Conservation (phyloP, 768 basidiomycete genomes). For the Suillus americanus region DNA sequence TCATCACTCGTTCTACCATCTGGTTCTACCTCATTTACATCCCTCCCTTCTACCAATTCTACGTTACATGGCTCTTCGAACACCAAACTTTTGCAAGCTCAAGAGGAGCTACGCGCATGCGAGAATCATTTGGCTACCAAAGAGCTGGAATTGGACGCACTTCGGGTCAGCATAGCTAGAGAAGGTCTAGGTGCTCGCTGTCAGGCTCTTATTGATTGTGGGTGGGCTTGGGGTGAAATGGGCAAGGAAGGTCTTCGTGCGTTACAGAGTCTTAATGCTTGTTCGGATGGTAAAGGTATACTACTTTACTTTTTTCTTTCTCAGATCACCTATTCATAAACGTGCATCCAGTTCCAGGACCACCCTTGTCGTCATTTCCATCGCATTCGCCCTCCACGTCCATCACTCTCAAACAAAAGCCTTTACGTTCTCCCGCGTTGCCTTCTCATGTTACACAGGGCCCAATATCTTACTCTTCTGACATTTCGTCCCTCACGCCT, state of each 20-base stretch:
- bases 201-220: slow-evolving; percentile 67
- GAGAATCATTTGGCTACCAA: slow-evolving; percentile 71
- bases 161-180: slow-evolving; percentile 54
- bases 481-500: slow-evolving; percentile 67
- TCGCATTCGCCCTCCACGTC: slow-evolving; percentile 5
- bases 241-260: slow-evolving; percentile 58
- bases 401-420: slow-evolving; percentile 7
- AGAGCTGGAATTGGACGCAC: slow-evolving; percentile 59
- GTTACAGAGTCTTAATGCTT: slow-evolving; percentile 17
- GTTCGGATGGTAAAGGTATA: slow-evolving; percentile 6
- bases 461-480: slow-evolving; percentile 40
- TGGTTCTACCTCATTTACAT: slow-evolving; percentile 45
- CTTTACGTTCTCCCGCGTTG: slow-evolving; percentile 10
- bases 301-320: background rate
- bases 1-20: slow-evolving; percentile 31
- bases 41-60: slow-evolving; percentile 35
- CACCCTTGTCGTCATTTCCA: slow-evolving; percentile 4
- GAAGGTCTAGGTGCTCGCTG: slow-evolving; percentile 65
- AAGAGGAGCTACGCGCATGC: slow-evolving; percentile 80
- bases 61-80: slow-evolving; percentile 20
- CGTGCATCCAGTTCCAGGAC: background rate
- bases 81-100: slow-evolving; percentile 61
- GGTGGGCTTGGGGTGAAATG: slow-evolving; percentile 64
- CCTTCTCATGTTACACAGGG: slow-evolving; percentile 8
- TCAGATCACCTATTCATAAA: background rate